Evolutionary conservation across 768 basidiomycete genomes (phyloP).

Genomic region (Artomyces pyxidatus): DNA sequence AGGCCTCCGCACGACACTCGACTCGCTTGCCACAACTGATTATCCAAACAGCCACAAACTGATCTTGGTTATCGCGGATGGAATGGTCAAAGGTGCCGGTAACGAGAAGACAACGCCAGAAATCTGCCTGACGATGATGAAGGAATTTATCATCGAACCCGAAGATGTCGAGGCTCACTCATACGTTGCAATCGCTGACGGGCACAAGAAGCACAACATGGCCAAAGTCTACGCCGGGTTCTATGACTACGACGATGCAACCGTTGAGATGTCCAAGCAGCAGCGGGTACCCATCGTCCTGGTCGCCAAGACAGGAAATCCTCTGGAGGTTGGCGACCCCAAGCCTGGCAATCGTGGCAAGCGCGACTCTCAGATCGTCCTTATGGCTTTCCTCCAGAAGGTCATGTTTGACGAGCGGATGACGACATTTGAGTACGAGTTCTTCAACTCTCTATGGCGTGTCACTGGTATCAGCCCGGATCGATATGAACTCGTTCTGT

Average conservation of each 20-base stretch:
- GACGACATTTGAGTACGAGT: slow-evolving; percentile 99
- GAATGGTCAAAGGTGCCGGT: slow-evolving; percentile 95
- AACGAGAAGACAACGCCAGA: slow-evolving; percentile 88
- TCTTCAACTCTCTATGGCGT: slow-evolving; percentile 97
- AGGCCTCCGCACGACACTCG: slow-evolving; percentile 94
- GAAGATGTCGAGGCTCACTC: slow-evolving; percentile 89
- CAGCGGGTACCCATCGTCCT: slow-evolving; percentile 94
- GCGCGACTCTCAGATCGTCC: slow-evolving; percentile 94
- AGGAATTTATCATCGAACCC: slow-evolving; percentile 73
- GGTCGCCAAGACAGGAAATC: slow-evolving; percentile 94
- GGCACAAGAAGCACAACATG: slow-evolving; percentile 99
- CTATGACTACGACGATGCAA: slow-evolving; percentile 90
- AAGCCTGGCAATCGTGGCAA: slow-evolving; percentile 99
- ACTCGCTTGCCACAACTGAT: slow-evolving; percentile 95
- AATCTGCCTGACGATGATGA: slow-evolving; percentile 95
- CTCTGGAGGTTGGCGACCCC: slow-evolving; percentile 74
- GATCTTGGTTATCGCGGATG: slow-evolving; percentile 93
- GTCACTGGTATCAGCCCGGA: slow-evolving; percentile 94
- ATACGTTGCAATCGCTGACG: slow-evolving; percentile 97
- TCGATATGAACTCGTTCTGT: slow-evolving; percentile 89
- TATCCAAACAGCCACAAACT: slow-evolving; percentile 98
- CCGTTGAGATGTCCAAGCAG: slow-evolving; percentile 86
- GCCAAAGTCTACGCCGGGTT: slow-evolving; percentile 97
- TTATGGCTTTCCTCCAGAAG: slow-evolving; percentile 97
- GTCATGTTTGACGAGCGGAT: slow-evolving; percentile 99